phyloP scores from a whole-genome alignment of 345 rosid species.

The Acer negundo region DNA sequence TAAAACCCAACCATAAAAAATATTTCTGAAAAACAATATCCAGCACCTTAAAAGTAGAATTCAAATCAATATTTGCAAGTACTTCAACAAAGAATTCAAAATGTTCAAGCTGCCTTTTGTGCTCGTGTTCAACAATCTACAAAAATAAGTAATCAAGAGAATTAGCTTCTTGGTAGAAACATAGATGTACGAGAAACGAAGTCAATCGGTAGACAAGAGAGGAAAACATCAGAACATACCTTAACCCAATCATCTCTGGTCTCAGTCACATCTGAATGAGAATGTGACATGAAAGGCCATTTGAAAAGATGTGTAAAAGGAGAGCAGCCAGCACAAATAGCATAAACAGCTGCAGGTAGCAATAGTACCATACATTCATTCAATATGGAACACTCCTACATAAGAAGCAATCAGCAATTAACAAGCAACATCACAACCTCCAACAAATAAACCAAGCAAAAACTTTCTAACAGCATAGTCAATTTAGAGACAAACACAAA shows the following conservation, averaged over 20 bases:
- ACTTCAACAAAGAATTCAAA: constrained; percentile 85
- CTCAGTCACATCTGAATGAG: constrained; percentile 43
- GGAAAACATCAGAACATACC: constrained; percentile 39
- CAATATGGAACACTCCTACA: constrained; percentile 56
- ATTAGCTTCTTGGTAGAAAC: constrained; percentile 20
- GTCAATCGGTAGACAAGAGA: neutral
- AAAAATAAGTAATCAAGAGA: constrained; percentile 15
- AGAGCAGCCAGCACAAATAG: constrained; percentile 72
- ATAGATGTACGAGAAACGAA: constrained; percentile 21
- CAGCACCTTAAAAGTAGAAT: constrained; percentile 47
- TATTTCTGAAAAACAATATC: neutral
- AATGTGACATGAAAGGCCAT: constrained; percentile 34
- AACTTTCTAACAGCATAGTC: constrained; percentile 3
- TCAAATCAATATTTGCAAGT: constrained; percentile 51
- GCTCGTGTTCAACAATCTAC: constrained; percentile 57
- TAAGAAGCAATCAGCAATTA: constrained; percentile 21
- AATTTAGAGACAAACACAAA: constrained; percentile 1
- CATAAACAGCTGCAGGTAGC: constrained; percentile 80
- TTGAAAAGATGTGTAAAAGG: constrained; percentile 42
- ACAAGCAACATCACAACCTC: neutral
- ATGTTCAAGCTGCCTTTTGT: constrained; percentile 41
- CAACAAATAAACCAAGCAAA: constrained; percentile 11
- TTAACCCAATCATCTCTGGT: constrained; percentile 45
- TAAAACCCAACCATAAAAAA: constrained; percentile 6
- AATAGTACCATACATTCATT: constrained; percentile 54